Base-by-base conservation (phyloP, 2,329 filamentous ascomycete species). In the Kalaharituber pfeilii region DNA sequence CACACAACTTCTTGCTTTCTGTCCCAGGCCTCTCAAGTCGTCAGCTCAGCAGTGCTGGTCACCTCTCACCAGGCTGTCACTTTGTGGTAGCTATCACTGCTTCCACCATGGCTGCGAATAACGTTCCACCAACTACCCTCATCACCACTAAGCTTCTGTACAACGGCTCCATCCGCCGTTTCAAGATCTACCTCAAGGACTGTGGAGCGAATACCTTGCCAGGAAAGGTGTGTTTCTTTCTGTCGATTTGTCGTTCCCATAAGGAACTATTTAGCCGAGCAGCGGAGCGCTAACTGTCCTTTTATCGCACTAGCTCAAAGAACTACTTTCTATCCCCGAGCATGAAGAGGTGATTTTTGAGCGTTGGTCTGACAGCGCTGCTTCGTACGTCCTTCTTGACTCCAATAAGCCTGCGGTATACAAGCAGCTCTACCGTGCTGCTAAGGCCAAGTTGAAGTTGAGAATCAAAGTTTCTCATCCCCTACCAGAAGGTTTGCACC, bases 391-490 rank as follows among this genome's bases (percentile, higher is more conserved):
- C 61, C 74, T 77, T 45, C 81, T 98, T 57, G 83, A 94, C 67
- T 73, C 79, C 58, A 74, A 75, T 66, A 93, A 94, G 66, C 71
- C 77, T 7, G 75, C 84, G 47, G 85, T 94, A 65, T 98, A 94
- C 75, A 96, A 95, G 74, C 91, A 95, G 67, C 81, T 98, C 42
- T 89, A 91, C 68, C 83, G 91, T 65, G 91, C 91, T 62, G 91
- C 91, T 60, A 98, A 95, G 74, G 91, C 91, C 33, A 98, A 98
- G 76, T 80, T 88, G 61, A 98, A 96, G 80, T 81, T 98, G 63
- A 88, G 91, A 69, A 78, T 98, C 56, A 85, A 80, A 62, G 82
- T 84, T 33, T 81, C 78, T 15, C 64, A 50, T 7, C 42, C 42
- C 13, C 5, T 22, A 25, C 42, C 15, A 22, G 42, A 24, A 22